Base-by-base conservation (phyloP, 2,329 filamentous ascomycete genomes). In the Arachnomyces sp. region DNA sequence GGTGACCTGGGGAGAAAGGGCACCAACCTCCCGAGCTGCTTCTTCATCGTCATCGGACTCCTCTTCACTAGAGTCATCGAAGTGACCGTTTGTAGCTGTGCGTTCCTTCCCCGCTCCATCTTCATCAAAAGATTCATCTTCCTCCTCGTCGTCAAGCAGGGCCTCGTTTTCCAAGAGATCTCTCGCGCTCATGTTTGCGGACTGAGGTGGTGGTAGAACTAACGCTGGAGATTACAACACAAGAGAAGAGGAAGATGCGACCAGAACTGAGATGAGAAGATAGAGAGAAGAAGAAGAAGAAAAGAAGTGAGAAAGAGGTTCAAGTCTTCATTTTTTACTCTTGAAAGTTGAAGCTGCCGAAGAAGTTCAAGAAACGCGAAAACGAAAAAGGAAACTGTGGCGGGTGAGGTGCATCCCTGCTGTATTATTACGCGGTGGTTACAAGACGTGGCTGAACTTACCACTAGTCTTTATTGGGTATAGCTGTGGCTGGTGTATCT, bases 11-110 rank as follows among this genome's bases (percentile, higher is more conserved):
- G 11, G 28, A 32, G n/a, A 35, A 18, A 17, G 17, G 37, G 34
- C 16, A 55, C 71, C 53, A 67, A 92, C 84, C 61, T 79, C 82
- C 51, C 79, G 77, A 48, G 79, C 82, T 54, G 86, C 87, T 57
- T 88, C 84, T 50, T 94, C 88, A 43, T 94, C 88, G 44, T 94
- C 87, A 40, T 93, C 87, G 42, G 93, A 86, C 28, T 94, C 88
- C 57, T 94, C 88, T 52, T 94, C 88, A 53, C 85, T 93, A 0
- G 86, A 94, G 63, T 94, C 88, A 54, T 90, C 82, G 40, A 86
- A 65, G 36, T 70, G 59, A 35, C 62, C 66, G 34, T 66, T 63
- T 28, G 57, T 54, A n/a, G 55, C 45, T 65, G 60, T 52, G 59
- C 49, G 44, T 59, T 55, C 44, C 52, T 46, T 44, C 52, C 50